Conservation (phyloP, 305 asterid species). For the Fraxinus floribunda region DNA sequence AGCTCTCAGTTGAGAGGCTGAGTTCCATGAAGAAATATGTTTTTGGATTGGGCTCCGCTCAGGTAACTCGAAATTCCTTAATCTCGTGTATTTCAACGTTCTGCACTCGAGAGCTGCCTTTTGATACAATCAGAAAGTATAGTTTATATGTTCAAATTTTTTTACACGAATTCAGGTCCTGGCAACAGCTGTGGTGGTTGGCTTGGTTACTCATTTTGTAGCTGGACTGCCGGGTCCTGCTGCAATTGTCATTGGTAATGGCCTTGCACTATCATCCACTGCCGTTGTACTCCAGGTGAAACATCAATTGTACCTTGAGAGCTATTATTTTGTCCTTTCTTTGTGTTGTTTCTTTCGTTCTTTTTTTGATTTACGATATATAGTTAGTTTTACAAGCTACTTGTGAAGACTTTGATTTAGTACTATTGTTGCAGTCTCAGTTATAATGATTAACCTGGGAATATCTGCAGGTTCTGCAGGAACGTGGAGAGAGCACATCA, state of each 20-base stretch:
- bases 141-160: constrained; percentile 7
- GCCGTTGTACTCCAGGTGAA: constrained; percentile 98
- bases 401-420: not conserved
- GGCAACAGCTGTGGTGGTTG: constrained; percentile 81
- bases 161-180: constrained; percentile 62
- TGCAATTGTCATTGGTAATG: constrained; percentile 95
- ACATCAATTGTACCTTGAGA: constrained; percentile 1
- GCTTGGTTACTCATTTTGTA: constrained; percentile 69
- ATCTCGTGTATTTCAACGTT: constrained; percentile 10
- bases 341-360: not conserved
- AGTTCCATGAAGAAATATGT: constrained; percentile 99
- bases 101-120: not conserved
- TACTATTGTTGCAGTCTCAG: constrained; percentile 14
- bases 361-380: not conserved
- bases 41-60: constrained; percentile 96
- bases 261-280: constrained; percentile 97
- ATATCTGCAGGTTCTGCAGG: constrained; percentile 87
- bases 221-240: constrained; percentile 95
- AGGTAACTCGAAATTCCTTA: constrained; percentile 56
- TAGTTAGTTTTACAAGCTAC: not conserved
- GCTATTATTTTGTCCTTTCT: not conserved
- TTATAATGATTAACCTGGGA: constrained; percentile 29
- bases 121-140: not conserved
- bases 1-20: constrained; percentile 98
- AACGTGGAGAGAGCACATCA: constrained; percentile 99